Conservation (phyloP, 352 stramenopile species). For the Blastocystis sp. region DNA sequence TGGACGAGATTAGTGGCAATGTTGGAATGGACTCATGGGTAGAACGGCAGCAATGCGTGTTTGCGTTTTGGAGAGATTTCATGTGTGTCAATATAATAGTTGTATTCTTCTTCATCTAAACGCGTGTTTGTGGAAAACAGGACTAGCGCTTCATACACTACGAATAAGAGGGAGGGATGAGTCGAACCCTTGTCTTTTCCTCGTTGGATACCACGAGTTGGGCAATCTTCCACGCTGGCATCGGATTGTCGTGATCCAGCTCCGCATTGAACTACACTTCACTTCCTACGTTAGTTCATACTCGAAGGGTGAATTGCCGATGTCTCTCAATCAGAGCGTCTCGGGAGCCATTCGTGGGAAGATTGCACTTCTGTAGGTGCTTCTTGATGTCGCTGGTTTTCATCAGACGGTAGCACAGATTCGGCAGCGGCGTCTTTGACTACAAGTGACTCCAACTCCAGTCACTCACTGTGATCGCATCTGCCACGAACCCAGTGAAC, state of each 20-base stretch:
- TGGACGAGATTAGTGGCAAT: not conserved
- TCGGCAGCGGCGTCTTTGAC: constrained; percentile 8
- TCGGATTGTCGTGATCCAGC: constrained; percentile 45
- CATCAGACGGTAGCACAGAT: constrained; percentile 60
- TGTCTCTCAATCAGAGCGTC: constrained; percentile 48
- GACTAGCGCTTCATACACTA: not conserved
- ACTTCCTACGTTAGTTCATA: not conserved
- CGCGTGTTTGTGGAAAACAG: not conserved
- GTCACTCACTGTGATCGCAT: not conserved
- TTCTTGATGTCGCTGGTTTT: constrained; percentile 64
- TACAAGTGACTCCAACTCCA: not conserved
- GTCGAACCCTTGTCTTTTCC: constrained; percentile 21
- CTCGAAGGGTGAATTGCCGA: constrained; percentile 45
- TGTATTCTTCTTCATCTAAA: not conserved
- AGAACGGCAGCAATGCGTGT: not conserved
- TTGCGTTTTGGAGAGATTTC: not conserved
- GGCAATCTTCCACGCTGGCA: constrained; percentile 65
- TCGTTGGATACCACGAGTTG: constrained; percentile 54
- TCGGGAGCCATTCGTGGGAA: constrained; percentile 38
- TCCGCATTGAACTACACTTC: constrained; percentile 61
- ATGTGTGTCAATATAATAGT: not conserved
- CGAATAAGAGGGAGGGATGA: not conserved
- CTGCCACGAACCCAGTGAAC: constrained; percentile 28
- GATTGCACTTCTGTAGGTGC: constrained; percentile 21
- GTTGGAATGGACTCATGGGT: not conserved